Conservation (phyloP, 257 asterid genomes). For the Primulina tabacum region DNA sequence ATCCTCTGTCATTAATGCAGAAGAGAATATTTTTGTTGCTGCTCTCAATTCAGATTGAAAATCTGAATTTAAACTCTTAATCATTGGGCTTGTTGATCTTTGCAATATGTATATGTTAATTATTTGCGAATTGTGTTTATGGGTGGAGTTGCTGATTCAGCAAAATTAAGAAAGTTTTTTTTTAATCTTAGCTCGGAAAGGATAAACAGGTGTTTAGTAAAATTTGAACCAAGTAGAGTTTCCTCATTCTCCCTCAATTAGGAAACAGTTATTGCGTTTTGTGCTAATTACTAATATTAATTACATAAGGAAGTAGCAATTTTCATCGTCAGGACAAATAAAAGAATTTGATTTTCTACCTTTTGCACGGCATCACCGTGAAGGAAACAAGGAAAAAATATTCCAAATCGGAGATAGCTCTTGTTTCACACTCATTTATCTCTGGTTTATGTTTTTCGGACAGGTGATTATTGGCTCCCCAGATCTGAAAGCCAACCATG, state of each 20-base stretch:
- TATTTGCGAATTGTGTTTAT: background rate
- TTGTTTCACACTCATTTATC: background rate
- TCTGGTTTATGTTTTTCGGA: constrained; percentile 9
- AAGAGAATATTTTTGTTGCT: too few relatives aligned
- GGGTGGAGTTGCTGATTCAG: constrained; percentile 12
- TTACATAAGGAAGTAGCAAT: background rate
- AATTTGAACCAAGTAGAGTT: constrained; percentile 13
- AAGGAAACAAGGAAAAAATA: background rate
- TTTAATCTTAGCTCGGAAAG: background rate
- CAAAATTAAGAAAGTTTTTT: background rate
- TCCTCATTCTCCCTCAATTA: background rate
- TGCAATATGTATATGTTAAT: background rate
- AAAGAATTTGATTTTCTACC: constrained; percentile 1
- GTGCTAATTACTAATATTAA: constrained; percentile 1
- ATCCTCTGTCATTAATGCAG: too few relatives aligned
- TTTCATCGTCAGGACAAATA: background rate
- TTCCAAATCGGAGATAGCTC: background rate
- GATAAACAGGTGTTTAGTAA: background rate
- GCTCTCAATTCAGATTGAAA: too few relatives aligned
- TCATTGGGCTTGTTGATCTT: background rate
- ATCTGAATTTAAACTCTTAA: background rate
- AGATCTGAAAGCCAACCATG: constrained; percentile 94
- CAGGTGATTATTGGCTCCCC: constrained; percentile 89
- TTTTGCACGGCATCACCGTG: background rate
- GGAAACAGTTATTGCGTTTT: background rate